Evolutionary conservation across 2,329 filamentous ascomycete species (phyloP).

Genomic region (Botrytis porri): DNA sequence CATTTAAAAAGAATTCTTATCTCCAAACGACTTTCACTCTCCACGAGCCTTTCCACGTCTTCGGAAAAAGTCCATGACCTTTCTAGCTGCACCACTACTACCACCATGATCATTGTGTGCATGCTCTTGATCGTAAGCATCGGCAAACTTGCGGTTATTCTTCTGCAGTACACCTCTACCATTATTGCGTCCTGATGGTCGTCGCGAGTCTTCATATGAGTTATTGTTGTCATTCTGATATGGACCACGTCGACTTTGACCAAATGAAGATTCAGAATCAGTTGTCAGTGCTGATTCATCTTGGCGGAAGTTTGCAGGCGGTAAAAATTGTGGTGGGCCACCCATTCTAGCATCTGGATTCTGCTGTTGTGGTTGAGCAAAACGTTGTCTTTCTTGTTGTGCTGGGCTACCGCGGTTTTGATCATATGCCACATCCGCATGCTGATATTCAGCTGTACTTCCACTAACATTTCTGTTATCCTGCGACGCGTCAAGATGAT

Average conservation of each 20-base stretch:
- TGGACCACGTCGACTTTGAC: constrained; percentile 27
- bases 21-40: constrained; percentile 17
- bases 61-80: constrained; percentile 98
- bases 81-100: constrained; percentile 80
- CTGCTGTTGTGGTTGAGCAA: constrained; percentile 42
- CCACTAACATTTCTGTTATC: constrained; percentile 30
- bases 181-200: constrained; percentile 29
- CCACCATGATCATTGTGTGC: constrained; percentile 66
- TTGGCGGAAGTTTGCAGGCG: constrained; percentile 34
- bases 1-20: not conserved
- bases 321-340: constrained; percentile 30
- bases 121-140: constrained; percentile 79
- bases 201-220: constrained; percentile 29
- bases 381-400: constrained; percentile 44
- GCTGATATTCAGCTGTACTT: constrained; percentile 26
- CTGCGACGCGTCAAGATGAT: constrained; percentile 30
- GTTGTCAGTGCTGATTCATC: constrained; percentile 33
- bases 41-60: constrained; percentile 69
- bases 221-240: constrained; percentile 27
- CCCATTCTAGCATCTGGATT: constrained; percentile 30
- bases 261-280: constrained; percentile 36
- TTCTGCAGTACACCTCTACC: constrained; percentile 67
- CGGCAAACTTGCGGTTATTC: constrained; percentile 79
- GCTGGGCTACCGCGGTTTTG: constrained; percentile 33
- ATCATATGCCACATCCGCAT: constrained; percentile 34